These are phyloP conservation scores for Knoxdaviesia proteae DNA, from an alignment of 2,329 filamentous ascomycete genomes.

Conservation along the genomic window DNA sequence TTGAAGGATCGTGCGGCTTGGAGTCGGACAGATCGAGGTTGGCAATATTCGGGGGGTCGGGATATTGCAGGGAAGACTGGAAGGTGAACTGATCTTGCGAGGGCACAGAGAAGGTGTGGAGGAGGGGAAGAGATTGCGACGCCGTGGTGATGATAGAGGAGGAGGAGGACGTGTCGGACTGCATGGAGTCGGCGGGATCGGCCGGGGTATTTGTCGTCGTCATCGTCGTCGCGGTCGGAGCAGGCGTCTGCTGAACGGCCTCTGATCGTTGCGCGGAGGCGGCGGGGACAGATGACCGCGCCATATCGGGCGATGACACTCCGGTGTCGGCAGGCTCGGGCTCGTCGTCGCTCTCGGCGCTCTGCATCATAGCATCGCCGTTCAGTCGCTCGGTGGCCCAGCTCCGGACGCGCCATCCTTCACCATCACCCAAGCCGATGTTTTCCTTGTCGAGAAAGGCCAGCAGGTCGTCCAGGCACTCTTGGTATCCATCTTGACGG, in stretches of 20 bases:
- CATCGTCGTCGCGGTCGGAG: constrained; percentile 7
- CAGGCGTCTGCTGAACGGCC: constrained; percentile 3
- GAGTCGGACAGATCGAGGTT: constrained; percentile 38
- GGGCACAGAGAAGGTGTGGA: constrained; percentile 24
- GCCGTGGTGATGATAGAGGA: neutral
- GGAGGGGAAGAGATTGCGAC: constrained; percentile 4
- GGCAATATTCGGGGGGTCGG: constrained; percentile 26
- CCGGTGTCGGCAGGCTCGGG: constrained; percentile 30
- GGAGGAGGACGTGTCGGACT: constrained; percentile 1
- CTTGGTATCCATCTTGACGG: constrained; percentile 70
- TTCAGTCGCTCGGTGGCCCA: constrained; percentile 53
- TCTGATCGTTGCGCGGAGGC: constrained; percentile 15
- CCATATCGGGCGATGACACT: constrained; percentile 32
- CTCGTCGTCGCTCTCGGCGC: constrained; percentile 50
- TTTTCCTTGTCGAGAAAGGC: constrained; percentile 65
- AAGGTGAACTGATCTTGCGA: constrained; percentile 48
- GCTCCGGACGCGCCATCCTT: constrained; percentile 41
- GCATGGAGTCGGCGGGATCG: constrained; percentile 6
- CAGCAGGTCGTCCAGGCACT: constrained; percentile 81
- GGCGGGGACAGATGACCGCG: constrained; percentile 14
- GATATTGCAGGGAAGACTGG: constrained; percentile 38
- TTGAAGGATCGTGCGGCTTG: constrained; percentile 17
- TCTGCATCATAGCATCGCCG: constrained; percentile 31
- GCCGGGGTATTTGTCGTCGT: constrained; percentile 16
- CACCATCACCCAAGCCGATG: constrained; percentile 58